phyloP scores from a whole-genome alignment of 2,329 filamentous ascomycete species.

The Lecanoromycetidae sp. region DNA sequence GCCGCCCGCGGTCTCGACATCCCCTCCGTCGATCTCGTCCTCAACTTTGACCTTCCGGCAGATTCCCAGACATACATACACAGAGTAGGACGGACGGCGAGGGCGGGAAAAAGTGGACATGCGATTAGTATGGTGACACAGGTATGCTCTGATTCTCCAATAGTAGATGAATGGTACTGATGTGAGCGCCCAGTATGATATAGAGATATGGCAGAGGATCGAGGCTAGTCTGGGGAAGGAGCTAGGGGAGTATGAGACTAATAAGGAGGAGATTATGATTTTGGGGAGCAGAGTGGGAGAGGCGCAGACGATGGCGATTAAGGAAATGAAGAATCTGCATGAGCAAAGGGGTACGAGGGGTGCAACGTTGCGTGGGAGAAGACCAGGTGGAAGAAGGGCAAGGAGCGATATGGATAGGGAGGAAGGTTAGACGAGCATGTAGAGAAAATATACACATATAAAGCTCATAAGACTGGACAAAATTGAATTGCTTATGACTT shows the following conservation, averaged over 20 bases:
- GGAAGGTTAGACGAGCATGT: constrained; percentile 42
- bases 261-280: constrained; percentile 76
- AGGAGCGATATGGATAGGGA: constrained; percentile 63
- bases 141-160: too few species aligned
- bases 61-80: constrained; percentile 89
- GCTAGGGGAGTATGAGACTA: constrained; percentile 53
- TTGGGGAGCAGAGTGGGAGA: constrained; percentile 68
- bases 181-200: too few species aligned
- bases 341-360: constrained; percentile 50
- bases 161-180: too few species aligned
- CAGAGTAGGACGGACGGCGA: constrained; percentile 74
- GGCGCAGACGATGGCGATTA: constrained; percentile 66
- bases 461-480: background rate
- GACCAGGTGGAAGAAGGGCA: constrained; percentile 39
- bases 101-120: constrained; percentile 72
- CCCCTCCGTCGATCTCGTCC: constrained; percentile 73
- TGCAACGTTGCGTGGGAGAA: constrained; percentile 38
- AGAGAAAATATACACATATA: background rate
- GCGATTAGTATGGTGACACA: constrained; percentile 72
- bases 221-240: constrained; percentile 72
- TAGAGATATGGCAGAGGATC: constrained; percentile 68
- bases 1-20: constrained; percentile 88
- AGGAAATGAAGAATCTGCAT: constrained; percentile 68
- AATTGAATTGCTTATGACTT: constrained; percentile 3
- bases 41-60: constrained; percentile 74